Evolutionary conservation across 2,329 filamentous ascomycete species (phyloP).

Genomic region (Penicillium carneum): DNA sequence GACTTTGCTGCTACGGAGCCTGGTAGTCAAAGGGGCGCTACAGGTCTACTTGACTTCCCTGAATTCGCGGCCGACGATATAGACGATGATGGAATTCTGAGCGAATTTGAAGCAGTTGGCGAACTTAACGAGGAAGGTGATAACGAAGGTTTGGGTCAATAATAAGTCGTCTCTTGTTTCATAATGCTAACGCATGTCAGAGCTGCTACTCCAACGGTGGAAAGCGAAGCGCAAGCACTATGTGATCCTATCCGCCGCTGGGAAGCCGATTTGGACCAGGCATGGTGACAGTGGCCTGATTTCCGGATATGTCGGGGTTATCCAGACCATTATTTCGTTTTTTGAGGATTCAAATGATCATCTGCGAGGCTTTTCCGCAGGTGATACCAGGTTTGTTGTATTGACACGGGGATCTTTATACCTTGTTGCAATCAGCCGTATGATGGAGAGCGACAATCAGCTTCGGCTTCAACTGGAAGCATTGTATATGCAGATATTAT

Average conservation of each 20-base stretch:
- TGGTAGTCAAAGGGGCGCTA: conserved; percentile 50
- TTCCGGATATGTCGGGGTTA: conserved; percentile 90
- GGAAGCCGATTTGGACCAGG: conserved; percentile 95
- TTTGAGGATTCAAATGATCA: conserved; percentile 82
- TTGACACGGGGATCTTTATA: conserved; percentile 85
- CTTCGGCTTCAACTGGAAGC: conserved; percentile 87
- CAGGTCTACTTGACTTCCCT: conserved; percentile 44
- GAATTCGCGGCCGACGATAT: conserved; percentile 57
- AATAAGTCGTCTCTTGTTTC: background rate
- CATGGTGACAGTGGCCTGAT: conserved; percentile 90
- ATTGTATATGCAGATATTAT: conserved; percentile 97
- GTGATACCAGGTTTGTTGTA: conserved; percentile 83
- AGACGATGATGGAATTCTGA: conserved; percentile 69
- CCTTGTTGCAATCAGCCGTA: conserved; percentile 87
- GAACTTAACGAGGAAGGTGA: conserved; percentile 61
- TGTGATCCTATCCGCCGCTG: conserved; percentile 91
- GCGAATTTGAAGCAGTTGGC: conserved; percentile 77
- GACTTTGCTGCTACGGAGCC: conserved; percentile 65
- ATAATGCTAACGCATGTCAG: conserved; percentile 33
- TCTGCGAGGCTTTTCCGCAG: conserved; percentile 85
- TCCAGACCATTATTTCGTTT: conserved; percentile 97
- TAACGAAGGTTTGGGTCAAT: conserved; percentile 61
- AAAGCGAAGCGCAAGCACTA: conserved; percentile 96
- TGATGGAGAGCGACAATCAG: conserved; percentile 91
- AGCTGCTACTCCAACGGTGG: conserved; percentile 72